Conservation (phyloP, 768 basidiomycete genomes). For the Suillus clintonianus region DNA sequence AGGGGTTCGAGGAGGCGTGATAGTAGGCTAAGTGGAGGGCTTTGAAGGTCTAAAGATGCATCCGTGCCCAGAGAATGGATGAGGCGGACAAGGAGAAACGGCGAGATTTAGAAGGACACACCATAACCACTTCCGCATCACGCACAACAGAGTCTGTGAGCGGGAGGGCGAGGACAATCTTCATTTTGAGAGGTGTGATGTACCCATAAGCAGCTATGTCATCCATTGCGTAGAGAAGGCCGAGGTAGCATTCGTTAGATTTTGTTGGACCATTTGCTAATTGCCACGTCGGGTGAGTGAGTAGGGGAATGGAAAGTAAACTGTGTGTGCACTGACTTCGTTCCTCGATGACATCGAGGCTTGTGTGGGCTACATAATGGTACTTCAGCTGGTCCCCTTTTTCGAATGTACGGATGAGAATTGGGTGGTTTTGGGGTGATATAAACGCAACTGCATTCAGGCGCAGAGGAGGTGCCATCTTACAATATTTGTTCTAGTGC, state of each 20-base stretch:
- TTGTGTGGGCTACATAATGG: slow-evolving; percentile 90
- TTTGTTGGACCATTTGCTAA: slow-evolving; percentile 49
- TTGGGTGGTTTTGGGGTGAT: slow-evolving; percentile 77
- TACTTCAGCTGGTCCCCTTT: slow-evolving; percentile 73
- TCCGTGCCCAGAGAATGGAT: background rate
- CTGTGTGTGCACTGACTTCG: slow-evolving; percentile 58
- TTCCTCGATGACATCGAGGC: slow-evolving; percentile 89
- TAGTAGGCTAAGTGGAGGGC: slow-evolving; percentile 90
- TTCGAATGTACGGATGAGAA: slow-evolving; percentile 74
- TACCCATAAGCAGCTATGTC: slow-evolving; percentile 93
- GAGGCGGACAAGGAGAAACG: background rate
- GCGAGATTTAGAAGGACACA: slow-evolving; percentile 35
- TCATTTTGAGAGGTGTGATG: slow-evolving; percentile 83
- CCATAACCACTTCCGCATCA: slow-evolving; percentile 77
- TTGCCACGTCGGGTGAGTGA: background rate
- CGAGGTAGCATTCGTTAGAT: slow-evolving; percentile 77
- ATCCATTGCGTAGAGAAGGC: slow-evolving; percentile 87
- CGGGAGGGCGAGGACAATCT: slow-evolving; percentile 81
- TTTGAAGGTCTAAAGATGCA: slow-evolving; percentile 68
- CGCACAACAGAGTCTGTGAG: slow-evolving; percentile 80
- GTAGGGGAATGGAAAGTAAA: background rate
- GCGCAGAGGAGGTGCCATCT: slow-evolving; percentile 68
- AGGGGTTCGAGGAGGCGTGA: slow-evolving; percentile 81
- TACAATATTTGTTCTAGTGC: background rate
- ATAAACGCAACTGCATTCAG: slow-evolving; percentile 86